Evolutionary conservation across 176 grass and related monocot genomes (phyloP).

Genomic region (Carex kokanica): DNA sequence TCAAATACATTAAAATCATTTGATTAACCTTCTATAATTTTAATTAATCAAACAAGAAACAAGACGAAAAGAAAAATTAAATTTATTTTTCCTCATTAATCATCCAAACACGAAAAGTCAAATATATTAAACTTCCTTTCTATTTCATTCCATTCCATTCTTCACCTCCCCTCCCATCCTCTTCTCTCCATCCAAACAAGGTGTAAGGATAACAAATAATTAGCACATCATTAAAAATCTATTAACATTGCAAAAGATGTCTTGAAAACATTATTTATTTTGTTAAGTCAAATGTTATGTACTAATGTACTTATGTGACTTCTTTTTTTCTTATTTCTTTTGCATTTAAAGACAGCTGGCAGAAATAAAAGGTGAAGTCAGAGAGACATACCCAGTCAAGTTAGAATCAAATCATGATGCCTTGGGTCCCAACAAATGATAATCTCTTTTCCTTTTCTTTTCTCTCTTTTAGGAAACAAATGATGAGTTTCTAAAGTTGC

Average conservation of each 20-base stretch:
- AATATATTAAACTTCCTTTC: no score
- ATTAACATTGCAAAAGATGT: not conserved
- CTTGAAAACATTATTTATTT: not conserved
- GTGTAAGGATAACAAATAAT: not conserved
- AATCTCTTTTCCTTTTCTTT: not conserved
- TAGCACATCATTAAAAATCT: not conserved
- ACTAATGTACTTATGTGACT: not conserved
- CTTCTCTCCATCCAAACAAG: no score
- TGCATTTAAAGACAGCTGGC: not conserved
- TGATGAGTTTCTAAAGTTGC: slow-evolving; percentile 1
- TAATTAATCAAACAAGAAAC: no score
- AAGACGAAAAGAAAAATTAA: no score
- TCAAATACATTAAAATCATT: no score
- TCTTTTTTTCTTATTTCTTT: not conserved
- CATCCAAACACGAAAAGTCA: no score
- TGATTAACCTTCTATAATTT: no score
- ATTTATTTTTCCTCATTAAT: no score
- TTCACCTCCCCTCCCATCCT: no score
- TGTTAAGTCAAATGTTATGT: no score
- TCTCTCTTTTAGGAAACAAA: not conserved
- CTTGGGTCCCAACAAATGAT: slow-evolving; percentile 10
- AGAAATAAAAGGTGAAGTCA: not conserved
- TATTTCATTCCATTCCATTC: no score
- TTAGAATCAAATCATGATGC: slow-evolving; percentile 17
- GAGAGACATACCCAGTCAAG: not conserved